Evolutionary conservation across 768 basidiomycete species (phyloP).

Genomic region (Suillus brevipes): DNA sequence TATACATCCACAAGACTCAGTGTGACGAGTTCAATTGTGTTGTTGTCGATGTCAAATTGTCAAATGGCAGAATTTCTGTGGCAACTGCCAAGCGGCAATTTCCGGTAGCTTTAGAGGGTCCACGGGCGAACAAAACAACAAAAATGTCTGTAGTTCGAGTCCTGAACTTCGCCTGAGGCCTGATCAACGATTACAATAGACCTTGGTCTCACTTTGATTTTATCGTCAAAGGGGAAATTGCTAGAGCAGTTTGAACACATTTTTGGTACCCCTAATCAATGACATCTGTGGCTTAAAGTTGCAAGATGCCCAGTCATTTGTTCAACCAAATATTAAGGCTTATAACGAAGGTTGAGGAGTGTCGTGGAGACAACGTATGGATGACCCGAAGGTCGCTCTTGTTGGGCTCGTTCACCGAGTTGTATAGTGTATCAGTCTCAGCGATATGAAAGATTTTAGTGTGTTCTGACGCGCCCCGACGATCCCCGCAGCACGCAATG

Average conservation of each 20-base stretch:
- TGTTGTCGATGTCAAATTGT: not conserved
- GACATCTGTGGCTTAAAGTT: not conserved
- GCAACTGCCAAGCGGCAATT: not conserved
- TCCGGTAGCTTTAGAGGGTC: not conserved
- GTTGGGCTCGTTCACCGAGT: not conserved
- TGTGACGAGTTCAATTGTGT: not conserved
- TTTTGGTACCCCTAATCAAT: not conserved
- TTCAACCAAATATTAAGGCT: not conserved
- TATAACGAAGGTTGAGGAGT: not conserved
- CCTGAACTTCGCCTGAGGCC: not conserved
- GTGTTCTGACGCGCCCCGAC: not conserved
- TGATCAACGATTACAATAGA: not conserved
- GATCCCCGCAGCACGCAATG: not conserved
- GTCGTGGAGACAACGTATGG: not conserved
- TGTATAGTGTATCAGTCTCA: not conserved
- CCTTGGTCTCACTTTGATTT: not conserved
- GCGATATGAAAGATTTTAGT: not conserved
- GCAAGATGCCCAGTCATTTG: not conserved
- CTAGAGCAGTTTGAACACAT: not conserved
- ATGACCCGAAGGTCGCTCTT: too few relatives aligned
- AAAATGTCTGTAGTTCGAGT: not conserved
- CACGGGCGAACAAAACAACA: not conserved
- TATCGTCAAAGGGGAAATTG: not conserved
- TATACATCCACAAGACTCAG: not conserved
- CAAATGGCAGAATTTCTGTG: not conserved